Base-by-base conservation (phyloP, 345 rosid species). In the Barbarea vulgaris region DNA sequence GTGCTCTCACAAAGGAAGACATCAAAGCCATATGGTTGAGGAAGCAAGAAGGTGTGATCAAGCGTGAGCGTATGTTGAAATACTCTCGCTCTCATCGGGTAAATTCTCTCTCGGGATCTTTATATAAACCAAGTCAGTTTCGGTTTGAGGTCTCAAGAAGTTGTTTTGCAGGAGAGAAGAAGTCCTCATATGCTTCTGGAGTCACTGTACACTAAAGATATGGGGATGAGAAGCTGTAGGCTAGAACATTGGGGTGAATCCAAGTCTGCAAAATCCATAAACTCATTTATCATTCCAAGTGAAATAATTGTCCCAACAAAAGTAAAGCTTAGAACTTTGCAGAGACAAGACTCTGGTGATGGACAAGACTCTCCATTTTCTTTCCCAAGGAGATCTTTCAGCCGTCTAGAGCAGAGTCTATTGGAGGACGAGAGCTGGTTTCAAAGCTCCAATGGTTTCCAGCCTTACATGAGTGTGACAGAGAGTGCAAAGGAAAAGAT, bases 61-160 rank as follows among this genome's bases (percentile, higher is more conserved):
- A 75, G 81, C 79, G 97, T 80, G 95, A 88, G 12, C 78, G 92
- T 28, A 89, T 91, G 93, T 79, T 86, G 82, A 88, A 81, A 69
- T 91, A 89, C 84, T 94, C 97, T 0, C 91, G 84, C 37, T 94
- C 98, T 9, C 84, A 89, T 41, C 81, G 86, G 84, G 97, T 93
- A 86, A 57, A 9, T 2, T 25, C 69, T 57, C 73, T 41, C 55
- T 53, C 27, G 0, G 6, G 36, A 52, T 62, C 65, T 60, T 53
- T 55, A 37, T 44, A 47, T 33, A 46, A 25, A n/a, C n/a, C 17
- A 3, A 5, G 27, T 63, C 22, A 22, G 55, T 30, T 56, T 44
- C 15, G 15, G 39, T 42, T 69, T 62, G 34, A 42, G 30, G 65
- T 70, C 71, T 64, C 22, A 63, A 27, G 3, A 0, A 22, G 25